Base-by-base conservation (phyloP, 2,329 filamentous ascomycete genomes). In the Monilinia polystroma region DNA sequence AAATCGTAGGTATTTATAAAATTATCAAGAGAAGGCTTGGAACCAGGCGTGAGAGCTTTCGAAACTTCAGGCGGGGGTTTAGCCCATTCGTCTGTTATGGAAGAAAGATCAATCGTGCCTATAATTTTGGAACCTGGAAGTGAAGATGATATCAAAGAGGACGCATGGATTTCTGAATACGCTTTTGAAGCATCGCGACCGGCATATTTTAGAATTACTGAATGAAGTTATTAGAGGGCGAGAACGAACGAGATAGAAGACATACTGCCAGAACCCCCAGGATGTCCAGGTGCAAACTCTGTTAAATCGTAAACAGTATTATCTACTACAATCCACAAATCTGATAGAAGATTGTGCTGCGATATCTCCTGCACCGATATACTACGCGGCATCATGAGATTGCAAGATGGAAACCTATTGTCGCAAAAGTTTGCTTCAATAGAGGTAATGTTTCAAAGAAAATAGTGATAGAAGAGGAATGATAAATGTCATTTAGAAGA, bases 301-400 rank as follows among this genome's bases (percentile, higher is more conserved):
- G 85, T 88, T 55, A 91, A 78, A 75, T 91, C 86, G 79, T 87
- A 90, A 38, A 91, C 87, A 72, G 84, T 83, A 56, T 84, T 83
- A 75, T 90, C 84, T 29, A 91, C 83, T 23, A 90, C 87, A 67
- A 91, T 84, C 89, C 89, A 92, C 72, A 84, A 83, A 70, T 87
- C 77, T 63, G 80, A 72, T 45, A 78, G 72, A 16, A 75, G 79
- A 65, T 80, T 83, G 72, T 87, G 85, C 64, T 76, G 76, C 1
- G 78, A 78, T 66, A 87, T 76, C 67, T 85, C 79, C 53, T 78
- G 70, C 2, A 75, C 72, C 18, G 80, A 79, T 26, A 84, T 70
- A 23, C 59, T 64, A 56, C 68, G 68, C 62, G 66, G 49, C 72
- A 74, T 74, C 18, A 49, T 57, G 18, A 18, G 12, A 62, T 38